A percentile compares a stretch with the other conserved stretches of the same genome.
Conservation (phyloP, 768 basidiomycete species). For the Russula sp. region DNA sequence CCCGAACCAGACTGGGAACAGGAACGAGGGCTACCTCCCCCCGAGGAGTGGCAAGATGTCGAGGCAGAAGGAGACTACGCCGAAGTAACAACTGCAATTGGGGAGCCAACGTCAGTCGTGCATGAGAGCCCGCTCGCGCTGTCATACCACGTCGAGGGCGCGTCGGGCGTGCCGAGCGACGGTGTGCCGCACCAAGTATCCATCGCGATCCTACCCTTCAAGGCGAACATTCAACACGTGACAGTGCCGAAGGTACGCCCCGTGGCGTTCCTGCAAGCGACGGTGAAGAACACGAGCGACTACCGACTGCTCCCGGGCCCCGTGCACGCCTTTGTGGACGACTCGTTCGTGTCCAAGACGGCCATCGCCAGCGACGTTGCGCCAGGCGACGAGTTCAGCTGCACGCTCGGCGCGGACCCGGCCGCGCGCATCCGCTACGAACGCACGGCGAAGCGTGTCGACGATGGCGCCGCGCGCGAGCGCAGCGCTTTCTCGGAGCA, state of each 20-base stretch:
- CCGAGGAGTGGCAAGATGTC: neutral
- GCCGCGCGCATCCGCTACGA: constrained; percentile 33
- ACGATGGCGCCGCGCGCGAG: constrained; percentile 23
- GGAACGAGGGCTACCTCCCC: too few relatives aligned
- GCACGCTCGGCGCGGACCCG: constrained; percentile 41
- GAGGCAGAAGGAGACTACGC: neutral
- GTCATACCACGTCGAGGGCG: constrained; percentile 44
- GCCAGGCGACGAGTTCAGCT: constrained; percentile 44
- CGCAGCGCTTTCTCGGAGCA: constrained; percentile 39
- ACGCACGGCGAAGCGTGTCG: constrained; percentile 33
- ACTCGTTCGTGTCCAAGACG: constrained; percentile 50
- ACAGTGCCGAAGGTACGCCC: constrained; percentile 43
- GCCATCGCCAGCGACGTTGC: constrained; percentile 41
- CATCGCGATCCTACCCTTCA: constrained; percentile 42
- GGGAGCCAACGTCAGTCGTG: constrained; percentile 38
- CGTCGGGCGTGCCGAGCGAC: constrained; percentile 47
- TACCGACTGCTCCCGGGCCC: constrained; percentile 48
- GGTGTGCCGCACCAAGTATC: constrained; percentile 48
- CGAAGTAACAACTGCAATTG: neutral
- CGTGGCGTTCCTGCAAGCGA: constrained; percentile 39
- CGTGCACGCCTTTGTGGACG: constrained; percentile 49
- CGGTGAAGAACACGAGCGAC: constrained; percentile 50
- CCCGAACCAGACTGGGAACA: too few relatives aligned
- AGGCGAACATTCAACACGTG: constrained; percentile 40
- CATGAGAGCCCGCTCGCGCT: constrained; percentile 47